Evolutionary conservation across 352 stramenopile species (phyloP), one percentile per base, ranked within the genome.

Genomic region (Phytophthora macrochlamydospora): DNA sequence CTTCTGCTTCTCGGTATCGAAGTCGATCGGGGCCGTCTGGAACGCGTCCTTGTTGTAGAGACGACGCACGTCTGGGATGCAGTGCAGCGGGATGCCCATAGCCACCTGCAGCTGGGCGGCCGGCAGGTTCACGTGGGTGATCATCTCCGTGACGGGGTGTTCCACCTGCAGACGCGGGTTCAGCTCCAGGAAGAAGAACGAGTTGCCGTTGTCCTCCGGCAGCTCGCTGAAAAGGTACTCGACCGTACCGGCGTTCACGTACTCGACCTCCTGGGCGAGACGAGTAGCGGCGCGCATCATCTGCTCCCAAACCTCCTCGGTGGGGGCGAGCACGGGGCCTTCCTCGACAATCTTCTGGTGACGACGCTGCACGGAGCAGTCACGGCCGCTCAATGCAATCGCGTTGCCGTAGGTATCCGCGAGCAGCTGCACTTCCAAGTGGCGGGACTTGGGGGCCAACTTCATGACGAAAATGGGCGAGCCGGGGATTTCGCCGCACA

Each of bases 271-370:
- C 81, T 99, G 98, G 31, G 98, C 98, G 2, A 99, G 84, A 5
- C 89, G 83, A 12, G 99, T 97, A 14, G 98, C 98, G 3, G 97
- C 97, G 28, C 95, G 78, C 91, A 99, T 98, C 98, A 99, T 99
- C 62, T 98, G 56, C 51, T 91, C 85, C 97, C 97, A 99, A 14
- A 99, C 91, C 35, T 98, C 94, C 1, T 94, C 62, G 5, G 93
- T 94, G 9, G 91, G 81, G 5, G 97, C 97, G 1, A 98, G 91
- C 43, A 99, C 87, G 2, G 98, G 97, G 32, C 86, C 98, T 87
- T 99, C 98, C 84, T 99, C 98, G 59, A 99, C 98, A 69, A 99
- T 99, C 87, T 99, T 99, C 85, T 99, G 98, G 81, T 99, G 98
- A 37, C 98, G 90, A 66, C 98, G 87, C 82, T 99, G 98, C 24